Conservation (phyloP, 2,329 filamentous ascomycete species). For the Pseudomassariella vexata region DNA sequence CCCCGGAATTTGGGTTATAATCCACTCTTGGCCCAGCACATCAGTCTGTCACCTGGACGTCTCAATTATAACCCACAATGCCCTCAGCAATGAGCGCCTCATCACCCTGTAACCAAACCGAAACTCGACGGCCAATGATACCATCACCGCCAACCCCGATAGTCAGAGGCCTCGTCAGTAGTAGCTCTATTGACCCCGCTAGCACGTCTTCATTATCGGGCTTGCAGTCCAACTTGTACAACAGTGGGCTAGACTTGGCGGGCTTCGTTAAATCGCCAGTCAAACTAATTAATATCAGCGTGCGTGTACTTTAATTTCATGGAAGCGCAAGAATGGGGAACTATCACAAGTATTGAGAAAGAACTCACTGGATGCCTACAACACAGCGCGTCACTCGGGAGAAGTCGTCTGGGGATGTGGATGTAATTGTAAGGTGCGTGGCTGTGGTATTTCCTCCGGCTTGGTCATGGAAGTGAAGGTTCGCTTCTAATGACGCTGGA, state of each 20-base stretch:
- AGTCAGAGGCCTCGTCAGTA: slow-evolving; percentile 29
- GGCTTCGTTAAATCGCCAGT: slow-evolving; percentile 37
- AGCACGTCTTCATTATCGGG: slow-evolving; percentile 15
- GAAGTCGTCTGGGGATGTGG: slow-evolving; percentile 4
- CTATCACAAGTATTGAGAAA: neutral
- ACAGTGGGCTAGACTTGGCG: slow-evolving; percentile 34
- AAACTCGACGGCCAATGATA: slow-evolving; percentile 43
- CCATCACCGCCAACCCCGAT: slow-evolving; percentile 38
- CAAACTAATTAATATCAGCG: slow-evolving; percentile 20
- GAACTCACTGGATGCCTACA: slow-evolving; percentile 39
- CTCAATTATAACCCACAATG: slow-evolving; percentile 42
- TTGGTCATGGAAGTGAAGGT: no score
- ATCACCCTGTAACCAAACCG: slow-evolving; percentile 24
- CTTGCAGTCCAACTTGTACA: slow-evolving; percentile 32
- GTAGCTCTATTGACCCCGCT: slow-evolving; percentile 23
- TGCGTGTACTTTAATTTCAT: neutral
- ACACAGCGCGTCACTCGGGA: no score
- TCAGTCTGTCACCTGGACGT: no score
- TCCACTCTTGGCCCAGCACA: no score
- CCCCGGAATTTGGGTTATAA: no score
- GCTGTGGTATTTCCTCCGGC: no score
- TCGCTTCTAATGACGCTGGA: no score
- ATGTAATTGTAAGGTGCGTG: no score
- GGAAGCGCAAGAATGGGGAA: no score
- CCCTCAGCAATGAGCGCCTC: slow-evolving; percentile 36